Evolutionary conservation across 495 filamentous ascomycete genomes (phyloP), one percentile per base, ranked within the genome.

Genomic region (Podospora conica): DNA sequence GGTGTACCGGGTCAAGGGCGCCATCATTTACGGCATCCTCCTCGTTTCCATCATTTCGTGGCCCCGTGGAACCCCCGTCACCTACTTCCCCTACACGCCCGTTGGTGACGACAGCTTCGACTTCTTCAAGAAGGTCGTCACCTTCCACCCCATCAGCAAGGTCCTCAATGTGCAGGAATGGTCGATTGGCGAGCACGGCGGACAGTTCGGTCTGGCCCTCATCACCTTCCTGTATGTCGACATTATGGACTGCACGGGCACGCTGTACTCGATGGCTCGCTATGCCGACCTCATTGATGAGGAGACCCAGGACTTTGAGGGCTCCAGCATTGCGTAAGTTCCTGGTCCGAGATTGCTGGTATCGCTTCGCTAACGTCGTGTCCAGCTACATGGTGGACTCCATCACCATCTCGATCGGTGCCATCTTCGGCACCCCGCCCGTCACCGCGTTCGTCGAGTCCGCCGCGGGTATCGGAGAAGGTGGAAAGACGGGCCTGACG

Each of bases 171-270:
- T 85, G 1, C 87, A 90, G 71, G 79, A 88, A 23, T 94, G 89
- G 89, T 74, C 87, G 70, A 78, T 94, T 48, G 76, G 80, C 22
- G 79, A 80, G 11, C 75, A 82, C 60, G 88, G 88, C 5, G 78
- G 80, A 0, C 83, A 93, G 72, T 94, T 94, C 71, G 89, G 85
- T 23, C 74, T 93, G 29, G 91, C 91, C 0, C 84, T 93, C 57
- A 87, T 93, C 71, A 93, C 91, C 18, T 94, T 94, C 78, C 81
- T 93, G 60, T 93, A 94, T 70, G 90, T 93, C 65, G 91, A 94
- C 75, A 93, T 93, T 65, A 80, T 92, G 12, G 90, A 92, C 71
- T 85, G 82, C 61, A 92, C 90, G 0, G 90, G 89, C 59, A 92
- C 90, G 0, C 77, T 91, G 65, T 94, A 93, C 77, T 89, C 90